Base-by-base conservation (phyloP, 306 rosid species). In the Cucurbita argyrosperma region DNA sequence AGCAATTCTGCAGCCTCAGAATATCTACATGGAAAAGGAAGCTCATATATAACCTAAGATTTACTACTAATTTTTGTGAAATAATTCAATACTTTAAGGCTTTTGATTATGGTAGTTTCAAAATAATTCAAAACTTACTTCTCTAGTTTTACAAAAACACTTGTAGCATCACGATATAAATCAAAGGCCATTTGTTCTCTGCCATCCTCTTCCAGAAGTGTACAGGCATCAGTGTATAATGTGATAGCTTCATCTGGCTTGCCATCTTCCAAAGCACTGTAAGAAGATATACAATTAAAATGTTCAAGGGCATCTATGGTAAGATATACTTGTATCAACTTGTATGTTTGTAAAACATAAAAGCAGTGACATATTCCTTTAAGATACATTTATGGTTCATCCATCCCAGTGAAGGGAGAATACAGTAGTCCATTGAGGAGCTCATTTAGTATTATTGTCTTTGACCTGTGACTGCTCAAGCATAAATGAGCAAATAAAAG, bases 121-220 rank as follows among this genome's bases (percentile, higher is more conserved):
- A 42, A 58, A 59, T 58, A 45, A 21, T 46, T 23, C 14, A 73
- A 15, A 80, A 83, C 98, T 84, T 87, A 94, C 98, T 86, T 94
- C 83, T 94, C 92, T 75, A 88, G 86, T 83, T 90, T 90, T 75
- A 94, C 74, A 76, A 86, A 87, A 64, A 84, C 87, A 76, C 79
- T 83, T 40, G 95, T 79, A 12, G 87, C 91, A 78, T 86, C 97
- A 71, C 96, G 90, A 79, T 94, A 94, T 18, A 94, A 79, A 83
- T 94, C 98, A 85, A 94, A 94, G 60, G 98, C 84, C 98, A 94
- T 94, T 85, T 94, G 98, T 66, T 94, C 97, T 80, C 79, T 90
- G 58, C 82, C 95, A 64, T 94, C 97, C 2, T 94, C 98, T 87
- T 89, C 98, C 61, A 94, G 98, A 88, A 80, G 77, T 71, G 88